Conservation (phyloP, 371 early-diverging fungal species). For the Actinomortierella wolfii region DNA sequence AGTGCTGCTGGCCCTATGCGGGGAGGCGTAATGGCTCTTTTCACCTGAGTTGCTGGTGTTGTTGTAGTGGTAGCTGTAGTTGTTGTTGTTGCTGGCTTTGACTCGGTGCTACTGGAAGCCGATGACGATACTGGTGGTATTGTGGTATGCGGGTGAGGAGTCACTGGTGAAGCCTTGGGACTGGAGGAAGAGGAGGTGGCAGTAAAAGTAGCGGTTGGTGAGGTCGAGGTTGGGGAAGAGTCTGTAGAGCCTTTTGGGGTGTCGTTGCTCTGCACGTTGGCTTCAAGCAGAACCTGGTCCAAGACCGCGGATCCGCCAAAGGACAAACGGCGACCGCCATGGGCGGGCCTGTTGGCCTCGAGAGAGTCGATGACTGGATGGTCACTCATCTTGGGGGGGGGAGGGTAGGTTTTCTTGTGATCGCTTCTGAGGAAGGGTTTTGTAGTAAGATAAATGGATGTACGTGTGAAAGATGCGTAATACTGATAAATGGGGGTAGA, state of each 20-base stretch:
- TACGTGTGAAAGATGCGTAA: neutral
- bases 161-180: too few relatives aligned
- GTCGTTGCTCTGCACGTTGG: too few relatives aligned
- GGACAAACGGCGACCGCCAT: conserved; percentile 4
- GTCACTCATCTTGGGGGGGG: neutral
- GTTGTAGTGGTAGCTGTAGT: conserved; percentile 6
- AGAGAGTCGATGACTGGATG: conserved; percentile 31
- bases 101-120: too few relatives aligned
- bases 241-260: conserved; percentile 11
- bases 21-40: neutral
- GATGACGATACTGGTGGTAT: too few relatives aligned
- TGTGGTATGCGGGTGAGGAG: too few relatives aligned
- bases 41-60: neutral
- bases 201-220: neutral
- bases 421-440: neutral
- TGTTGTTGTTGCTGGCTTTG: neutral
- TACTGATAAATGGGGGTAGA: neutral
- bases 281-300: conserved; percentile 23
- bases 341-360: conserved; percentile 17
- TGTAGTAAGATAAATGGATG: neutral
- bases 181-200: neutral
- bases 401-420: neutral
- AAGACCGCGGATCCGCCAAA: conserved; percentile 11
- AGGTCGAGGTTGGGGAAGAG: neutral
- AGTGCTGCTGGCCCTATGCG: conserved; percentile 2